These are phyloP conservation scores for Mortierella alpina DNA, from an alignment of 192 early-diverging fungal genomes.

Conservation along the genomic window DNA sequence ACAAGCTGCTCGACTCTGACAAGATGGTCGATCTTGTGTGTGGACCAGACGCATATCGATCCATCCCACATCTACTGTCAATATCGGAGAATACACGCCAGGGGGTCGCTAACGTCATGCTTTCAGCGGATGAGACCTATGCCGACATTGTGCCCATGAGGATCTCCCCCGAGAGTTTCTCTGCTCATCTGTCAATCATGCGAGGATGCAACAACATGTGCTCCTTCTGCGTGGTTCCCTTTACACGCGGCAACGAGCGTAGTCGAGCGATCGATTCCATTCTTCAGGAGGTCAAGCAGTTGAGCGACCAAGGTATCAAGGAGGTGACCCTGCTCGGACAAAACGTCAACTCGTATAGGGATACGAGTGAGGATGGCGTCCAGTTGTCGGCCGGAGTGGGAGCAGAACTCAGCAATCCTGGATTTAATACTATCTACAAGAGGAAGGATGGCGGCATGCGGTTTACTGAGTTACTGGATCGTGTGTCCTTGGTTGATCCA, in stretches of 20 bases:
- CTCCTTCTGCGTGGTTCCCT: conserved; percentile 82
- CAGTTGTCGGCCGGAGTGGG: conserved; percentile 59
- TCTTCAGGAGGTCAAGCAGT: conserved; percentile 68
- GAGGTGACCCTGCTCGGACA: conserved; percentile 80
- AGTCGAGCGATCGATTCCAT: conserved; percentile 78
- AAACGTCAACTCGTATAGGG: conserved; percentile 85
- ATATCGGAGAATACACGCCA: conserved; percentile 70
- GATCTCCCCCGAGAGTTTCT: conserved; percentile 70
- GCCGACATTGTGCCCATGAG: conserved; percentile 81
- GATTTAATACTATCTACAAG: conserved; percentile 83
- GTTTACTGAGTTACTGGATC: conserved; percentile 79
- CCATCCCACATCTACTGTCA: conserved; percentile 77
- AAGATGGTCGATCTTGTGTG: conserved; percentile 81
- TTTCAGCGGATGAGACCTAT: conserved; percentile 85
- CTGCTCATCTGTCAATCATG: conserved; percentile 81
- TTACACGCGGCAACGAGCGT: conserved; percentile 80
- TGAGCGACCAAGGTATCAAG: conserved; percentile 74
- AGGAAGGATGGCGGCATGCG: conserved; percentile 78
- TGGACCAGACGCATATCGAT: conserved; percentile 81
- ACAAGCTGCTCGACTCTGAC: conserved; percentile 74
- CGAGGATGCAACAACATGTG: conserved; percentile 89
- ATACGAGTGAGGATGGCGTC: conserved; percentile 67
- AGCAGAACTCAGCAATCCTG: conserved; percentile 59
- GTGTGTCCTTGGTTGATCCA: conserved; percentile 73
- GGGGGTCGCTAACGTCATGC: conserved; percentile 83